phyloP scores from a whole-genome alignment of 2,329 filamentous ascomycete genomes.

The Madurella fahalii region DNA sequence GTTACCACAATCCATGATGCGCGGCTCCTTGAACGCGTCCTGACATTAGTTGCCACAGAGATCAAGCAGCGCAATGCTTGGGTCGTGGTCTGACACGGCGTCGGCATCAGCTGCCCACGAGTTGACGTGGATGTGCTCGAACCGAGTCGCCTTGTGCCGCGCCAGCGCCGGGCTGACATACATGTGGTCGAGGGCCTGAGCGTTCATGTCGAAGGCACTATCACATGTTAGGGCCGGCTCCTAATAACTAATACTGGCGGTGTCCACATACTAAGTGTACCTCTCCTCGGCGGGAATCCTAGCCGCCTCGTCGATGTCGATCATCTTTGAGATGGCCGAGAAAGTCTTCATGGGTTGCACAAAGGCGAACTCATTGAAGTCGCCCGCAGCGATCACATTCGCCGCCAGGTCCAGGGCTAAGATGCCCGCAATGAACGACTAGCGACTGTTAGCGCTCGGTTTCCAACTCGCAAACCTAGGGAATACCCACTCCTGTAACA shows the following conservation, averaged over 20 bases:
- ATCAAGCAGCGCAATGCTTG: slow-evolving; percentile 59
- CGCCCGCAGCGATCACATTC: slow-evolving; percentile 57
- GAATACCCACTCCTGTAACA: slow-evolving; percentile 49
- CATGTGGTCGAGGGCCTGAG: slow-evolving; percentile 67
- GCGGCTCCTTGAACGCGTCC: too few species aligned
- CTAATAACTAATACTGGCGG: neutral
- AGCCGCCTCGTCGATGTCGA: slow-evolving; percentile 59
- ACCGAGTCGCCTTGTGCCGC: slow-evolving; percentile 35
- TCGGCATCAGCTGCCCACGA: slow-evolving; percentile 58
- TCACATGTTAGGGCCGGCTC: neutral
- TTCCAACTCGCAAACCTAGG: neutral
- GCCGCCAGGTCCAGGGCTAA: slow-evolving; percentile 53
- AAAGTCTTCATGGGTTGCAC: slow-evolving; percentile 57
- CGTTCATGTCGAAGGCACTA: slow-evolving; percentile 61
- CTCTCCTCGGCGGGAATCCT: slow-evolving; percentile 52
- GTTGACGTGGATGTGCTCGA: slow-evolving; percentile 68
- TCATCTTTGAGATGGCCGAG: slow-evolving; percentile 47
- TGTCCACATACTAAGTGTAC: slow-evolving; percentile 54
- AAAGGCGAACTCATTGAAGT: slow-evolving; percentile 70
- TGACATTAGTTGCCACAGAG: slow-evolving; percentile 43
- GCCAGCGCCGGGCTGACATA: slow-evolving; percentile 55
- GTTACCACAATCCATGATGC: too few species aligned
- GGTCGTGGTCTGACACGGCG: slow-evolving; percentile 65
- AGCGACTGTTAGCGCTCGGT: slow-evolving; percentile 5
- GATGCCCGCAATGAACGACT: slow-evolving; percentile 55